These are phyloP conservation scores for bread wheat (Triticum aestivum) DNA, from an alignment of 176 grass and related monocot species.

Conservation along the genomic window DNA sequence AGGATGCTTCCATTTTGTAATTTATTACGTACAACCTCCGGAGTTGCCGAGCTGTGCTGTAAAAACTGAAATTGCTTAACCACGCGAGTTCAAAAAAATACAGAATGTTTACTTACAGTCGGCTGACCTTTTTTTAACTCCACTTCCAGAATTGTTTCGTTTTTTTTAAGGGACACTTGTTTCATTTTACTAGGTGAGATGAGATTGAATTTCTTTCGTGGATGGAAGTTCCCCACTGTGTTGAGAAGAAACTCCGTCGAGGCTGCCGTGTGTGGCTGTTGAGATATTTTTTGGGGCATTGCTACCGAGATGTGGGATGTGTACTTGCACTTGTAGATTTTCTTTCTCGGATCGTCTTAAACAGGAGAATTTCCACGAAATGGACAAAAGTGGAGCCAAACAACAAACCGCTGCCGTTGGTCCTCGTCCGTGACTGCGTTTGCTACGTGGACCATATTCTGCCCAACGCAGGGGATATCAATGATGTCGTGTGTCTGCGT, in stretches of 20 bases:
- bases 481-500: not conserved
- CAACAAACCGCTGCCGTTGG: not conserved
- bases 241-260: not conserved
- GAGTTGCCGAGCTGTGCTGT: not conserved
- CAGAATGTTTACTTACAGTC: not conserved
- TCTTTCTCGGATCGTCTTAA: not conserved
- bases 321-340: not conserved
- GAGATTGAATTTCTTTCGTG: not conserved
- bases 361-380: not conserved
- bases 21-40: not conserved
- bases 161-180: too few relatives aligned
- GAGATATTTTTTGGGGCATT: not conserved
- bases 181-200: not conserved
- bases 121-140: not conserved
- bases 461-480: not conserved
- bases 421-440: not conserved
- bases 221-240: not conserved
- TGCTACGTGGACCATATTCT: not conserved
- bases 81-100: not conserved
- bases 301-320: not conserved
- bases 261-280: too few relatives aligned
- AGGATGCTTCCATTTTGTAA: conserved; percentile 9
- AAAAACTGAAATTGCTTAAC: not conserved
- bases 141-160: too few relatives aligned
- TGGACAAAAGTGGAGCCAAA: not conserved